Conservation (phyloP, 441 rosid genomes). For the Erodium moschatum region DNA sequence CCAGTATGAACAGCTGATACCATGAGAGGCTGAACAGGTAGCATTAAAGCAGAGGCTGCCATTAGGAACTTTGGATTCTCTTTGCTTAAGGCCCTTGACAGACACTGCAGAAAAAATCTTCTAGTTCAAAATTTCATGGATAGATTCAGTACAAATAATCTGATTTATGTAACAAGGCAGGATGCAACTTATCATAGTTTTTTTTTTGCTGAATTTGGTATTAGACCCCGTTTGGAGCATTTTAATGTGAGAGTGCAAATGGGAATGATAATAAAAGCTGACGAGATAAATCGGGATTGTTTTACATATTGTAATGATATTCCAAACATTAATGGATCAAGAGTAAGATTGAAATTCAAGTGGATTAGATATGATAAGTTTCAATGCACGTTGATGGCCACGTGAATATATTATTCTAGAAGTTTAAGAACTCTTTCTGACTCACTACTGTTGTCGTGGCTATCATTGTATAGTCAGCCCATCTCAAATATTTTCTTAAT, state of each 20-base stretch:
- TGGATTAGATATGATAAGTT: not conserved
- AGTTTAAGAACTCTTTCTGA: constrained; percentile 8
- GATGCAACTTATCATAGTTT: not conserved
- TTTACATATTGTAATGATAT: not conserved
- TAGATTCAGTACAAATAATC: not conserved
- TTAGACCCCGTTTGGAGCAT: not conserved
- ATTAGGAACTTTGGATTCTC: constrained; percentile 79
- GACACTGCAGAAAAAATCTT: constrained; percentile 46
- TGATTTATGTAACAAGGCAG: not conserved
- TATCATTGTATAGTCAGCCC: constrained; percentile 89
- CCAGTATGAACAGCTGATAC: constrained; percentile 90
- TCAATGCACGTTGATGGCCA: not conserved
- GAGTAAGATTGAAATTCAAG: not conserved
- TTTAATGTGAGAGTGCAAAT: not conserved
- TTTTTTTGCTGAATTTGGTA: not conserved
- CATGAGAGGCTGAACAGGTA: constrained; percentile 88
- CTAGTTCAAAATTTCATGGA: constrained; percentile 9
- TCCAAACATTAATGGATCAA: not conserved
- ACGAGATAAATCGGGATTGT: not conserved
- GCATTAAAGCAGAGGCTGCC: constrained; percentile 81
- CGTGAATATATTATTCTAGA: not conserved
- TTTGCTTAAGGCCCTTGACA: constrained; percentile 67
- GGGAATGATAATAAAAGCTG: not conserved
- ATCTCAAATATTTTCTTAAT: constrained; percentile 63
- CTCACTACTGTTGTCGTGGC: constrained; percentile 79